These are phyloP conservation scores for Ceratocystis albifundus DNA, from an alignment of 2,329 filamentous ascomycete genomes.

Conservation along the genomic window DNA sequence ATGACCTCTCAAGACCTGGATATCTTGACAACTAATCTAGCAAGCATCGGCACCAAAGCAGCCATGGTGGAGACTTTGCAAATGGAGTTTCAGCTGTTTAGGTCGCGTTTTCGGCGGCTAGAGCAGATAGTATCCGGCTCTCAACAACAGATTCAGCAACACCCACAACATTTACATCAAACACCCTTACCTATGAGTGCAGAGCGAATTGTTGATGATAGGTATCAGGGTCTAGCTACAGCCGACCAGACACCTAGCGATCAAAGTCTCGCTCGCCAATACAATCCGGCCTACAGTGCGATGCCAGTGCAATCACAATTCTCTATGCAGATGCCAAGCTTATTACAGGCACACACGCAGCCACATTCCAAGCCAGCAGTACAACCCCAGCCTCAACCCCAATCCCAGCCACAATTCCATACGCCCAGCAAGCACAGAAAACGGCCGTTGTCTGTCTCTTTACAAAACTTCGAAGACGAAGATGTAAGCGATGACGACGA, in stretches of 20 bases:
- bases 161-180: background rate
- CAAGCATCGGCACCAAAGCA: conserved; percentile 32
- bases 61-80: conserved; percentile 33
- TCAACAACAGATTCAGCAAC: background rate
- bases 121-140: conserved; percentile 25
- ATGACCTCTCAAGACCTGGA: conserved; percentile 31
- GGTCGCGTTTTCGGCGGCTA: conserved; percentile 31
- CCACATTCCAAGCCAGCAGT: background rate
- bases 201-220: background rate
- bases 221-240: background rate
- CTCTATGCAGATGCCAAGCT: conserved; percentile 9
- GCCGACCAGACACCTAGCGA: background rate
- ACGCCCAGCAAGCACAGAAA: background rate
- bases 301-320: background rate
- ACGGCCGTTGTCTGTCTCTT: background rate
- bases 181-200: background rate
- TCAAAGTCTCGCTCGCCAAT: background rate
- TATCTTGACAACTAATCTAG: conserved; percentile 33
- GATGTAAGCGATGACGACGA: conserved; percentile 12
- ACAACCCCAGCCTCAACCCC: conserved; percentile 11
- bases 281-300: background rate
- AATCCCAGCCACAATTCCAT: background rate
- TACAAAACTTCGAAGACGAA: background rate
- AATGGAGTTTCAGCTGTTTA: conserved; percentile 36
- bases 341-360: conserved; percentile 21